Conservation (phyloP, 805 yeast species). For the Candida takata region DNA sequence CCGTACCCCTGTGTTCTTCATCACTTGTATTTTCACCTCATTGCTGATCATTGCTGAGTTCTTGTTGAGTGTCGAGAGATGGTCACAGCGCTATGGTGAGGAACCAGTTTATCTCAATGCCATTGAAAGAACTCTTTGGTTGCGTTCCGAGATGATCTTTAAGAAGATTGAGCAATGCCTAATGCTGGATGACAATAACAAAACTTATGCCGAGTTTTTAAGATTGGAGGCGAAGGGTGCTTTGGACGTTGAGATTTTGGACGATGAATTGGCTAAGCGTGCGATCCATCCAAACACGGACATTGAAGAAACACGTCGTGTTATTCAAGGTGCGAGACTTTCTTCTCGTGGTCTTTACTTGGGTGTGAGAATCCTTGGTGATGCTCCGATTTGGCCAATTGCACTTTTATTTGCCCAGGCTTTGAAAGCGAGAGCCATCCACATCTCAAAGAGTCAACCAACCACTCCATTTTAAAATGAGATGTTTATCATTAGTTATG, state of each 20-base stretch:
- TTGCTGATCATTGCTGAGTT: conserved; percentile 58
- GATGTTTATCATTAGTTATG: neutral
- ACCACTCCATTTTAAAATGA: conserved; percentile 7
- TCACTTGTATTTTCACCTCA: conserved; percentile 62
- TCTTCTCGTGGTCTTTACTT: conserved; percentile 54
- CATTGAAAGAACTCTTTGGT: conserved; percentile 57
- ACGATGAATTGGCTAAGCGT: conserved; percentile 43
- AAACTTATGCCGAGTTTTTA: conserved; percentile 52
- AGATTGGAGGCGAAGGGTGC: conserved; percentile 55
- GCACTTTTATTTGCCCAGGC: conserved; percentile 77
- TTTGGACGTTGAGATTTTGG: conserved; percentile 41
- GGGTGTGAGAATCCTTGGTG: conserved; percentile 72
- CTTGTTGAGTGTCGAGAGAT: conserved; percentile 47
- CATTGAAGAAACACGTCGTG: conserved; percentile 35
- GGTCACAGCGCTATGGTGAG: conserved; percentile 34
- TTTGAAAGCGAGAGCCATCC: conserved; percentile 54
- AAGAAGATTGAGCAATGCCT: conserved; percentile 54
- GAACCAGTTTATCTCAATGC: conserved; percentile 29
- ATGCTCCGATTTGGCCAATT: conserved; percentile 84
- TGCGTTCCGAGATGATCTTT: conserved; percentile 52
- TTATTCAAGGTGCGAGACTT: conserved; percentile 42
- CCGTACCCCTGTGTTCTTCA: conserved; percentile 69
- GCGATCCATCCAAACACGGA: conserved; percentile 40
- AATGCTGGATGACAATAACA: conserved; percentile 43
- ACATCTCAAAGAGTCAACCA: conserved; percentile 24